Conservation (phyloP, 345 rosid genomes). For the Citropsis articulata region DNA sequence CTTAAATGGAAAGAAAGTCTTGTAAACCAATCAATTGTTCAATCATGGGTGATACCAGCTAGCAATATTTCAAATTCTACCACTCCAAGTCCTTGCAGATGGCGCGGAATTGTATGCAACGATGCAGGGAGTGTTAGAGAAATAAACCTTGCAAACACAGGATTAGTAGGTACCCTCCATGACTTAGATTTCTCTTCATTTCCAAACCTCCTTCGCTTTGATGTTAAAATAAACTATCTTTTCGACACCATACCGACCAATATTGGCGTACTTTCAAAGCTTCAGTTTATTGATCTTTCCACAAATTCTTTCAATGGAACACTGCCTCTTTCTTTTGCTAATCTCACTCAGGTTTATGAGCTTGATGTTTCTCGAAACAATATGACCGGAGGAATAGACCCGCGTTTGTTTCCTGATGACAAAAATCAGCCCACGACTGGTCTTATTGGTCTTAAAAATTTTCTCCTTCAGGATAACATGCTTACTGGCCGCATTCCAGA, state of each 20-base stretch:
- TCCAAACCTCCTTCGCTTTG: constrained; percentile 20
- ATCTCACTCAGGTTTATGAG: constrained; percentile 28
- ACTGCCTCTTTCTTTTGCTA: constrained; percentile 24
- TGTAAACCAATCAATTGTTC: constrained; percentile 8
- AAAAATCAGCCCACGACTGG: not conserved
- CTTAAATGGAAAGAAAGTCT: constrained; percentile 15
- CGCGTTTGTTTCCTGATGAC: constrained; percentile 8
- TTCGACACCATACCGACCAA: constrained; percentile 22
- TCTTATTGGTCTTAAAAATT: not conserved
- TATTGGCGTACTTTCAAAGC: constrained; percentile 24
- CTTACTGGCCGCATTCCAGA: constrained; percentile 14
- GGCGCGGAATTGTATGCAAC: not conserved
- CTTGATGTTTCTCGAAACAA: constrained; percentile 27
- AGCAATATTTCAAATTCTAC: constrained; percentile 1
- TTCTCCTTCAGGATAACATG: not conserved
- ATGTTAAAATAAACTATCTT: constrained; percentile 18
- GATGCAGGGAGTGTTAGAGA: constrained; percentile 12
- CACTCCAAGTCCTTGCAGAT: not conserved
- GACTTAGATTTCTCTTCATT: constrained; percentile 21
- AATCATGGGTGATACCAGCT: constrained; percentile 13
- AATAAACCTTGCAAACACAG: constrained; percentile 14
- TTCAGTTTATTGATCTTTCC: constrained; percentile 24
- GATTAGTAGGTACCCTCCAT: constrained; percentile 26
- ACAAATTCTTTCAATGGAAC: constrained; percentile 18
- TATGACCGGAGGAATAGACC: constrained; percentile 1